Conservation (phyloP, 768 basidiomycete species). For the Pisolithus marmoratus region DNA sequence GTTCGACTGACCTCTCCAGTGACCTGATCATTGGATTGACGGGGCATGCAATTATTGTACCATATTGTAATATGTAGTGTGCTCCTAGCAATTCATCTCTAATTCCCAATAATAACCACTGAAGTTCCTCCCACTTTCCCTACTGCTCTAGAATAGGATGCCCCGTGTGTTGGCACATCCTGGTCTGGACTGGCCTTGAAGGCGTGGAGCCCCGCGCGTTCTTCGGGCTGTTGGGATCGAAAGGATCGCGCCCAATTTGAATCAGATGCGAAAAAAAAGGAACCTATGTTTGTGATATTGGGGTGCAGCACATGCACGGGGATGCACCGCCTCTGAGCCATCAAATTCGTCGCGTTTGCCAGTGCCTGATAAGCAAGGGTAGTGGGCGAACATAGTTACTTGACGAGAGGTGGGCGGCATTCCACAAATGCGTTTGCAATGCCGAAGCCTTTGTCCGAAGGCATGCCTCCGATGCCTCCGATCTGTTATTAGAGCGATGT, state of each 20-base stretch:
- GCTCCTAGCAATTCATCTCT: not conserved
- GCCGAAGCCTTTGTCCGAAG: not conserved
- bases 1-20: slow-evolving; percentile 31
- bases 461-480: not conserved
- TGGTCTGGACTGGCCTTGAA: slow-evolving; percentile 36
- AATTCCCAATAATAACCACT: not conserved
- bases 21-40: not conserved
- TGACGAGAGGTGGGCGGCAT: slow-evolving; percentile 32
- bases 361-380: slow-evolving; percentile 29
- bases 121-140: not conserved
- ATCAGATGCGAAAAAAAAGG: slow-evolving; percentile 28
- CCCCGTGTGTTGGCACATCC: not conserved
- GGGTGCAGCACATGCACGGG: slow-evolving; percentile 35
- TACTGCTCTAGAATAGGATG: no score
- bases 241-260: slow-evolving; percentile 40
- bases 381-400: slow-evolving; percentile 28
- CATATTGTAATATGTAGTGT: not conserved
- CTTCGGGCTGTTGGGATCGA: slow-evolving; percentile 32
- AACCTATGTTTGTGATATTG: slow-evolving; percentile 33
- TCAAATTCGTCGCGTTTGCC: slow-evolving; percentile 40
- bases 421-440: slow-evolving; percentile 31
- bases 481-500: not conserved
- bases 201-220: slow-evolving; percentile 31
- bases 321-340: slow-evolving; percentile 36
- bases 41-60: not conserved